Base-by-base conservation (phyloP, 805 yeast genomes). In the Cyberlindnera xishuangbannaensis region DNA sequence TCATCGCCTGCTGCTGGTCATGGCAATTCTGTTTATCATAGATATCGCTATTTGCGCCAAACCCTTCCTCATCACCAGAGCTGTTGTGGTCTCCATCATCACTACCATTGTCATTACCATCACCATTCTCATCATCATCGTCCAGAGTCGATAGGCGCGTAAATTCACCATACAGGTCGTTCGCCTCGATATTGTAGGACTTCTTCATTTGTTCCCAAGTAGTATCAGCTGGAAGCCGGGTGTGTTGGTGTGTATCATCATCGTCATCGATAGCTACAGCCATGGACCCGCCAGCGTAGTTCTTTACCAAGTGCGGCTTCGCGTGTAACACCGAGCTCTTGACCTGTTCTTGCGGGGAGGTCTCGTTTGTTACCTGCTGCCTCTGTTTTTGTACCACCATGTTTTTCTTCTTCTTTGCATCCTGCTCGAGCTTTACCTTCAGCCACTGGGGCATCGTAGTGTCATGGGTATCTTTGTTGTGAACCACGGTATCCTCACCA, bases 171-270 rank as follows among this genome's bases (percentile, higher is more conserved):
- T 37, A 30, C n/a, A 34, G 27, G 15, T 37, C 43, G 7, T 27
- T 36, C 20, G 41, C 32, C 4, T 37, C 32, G 13, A 47, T 37
- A n/a, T 36, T 15, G 24, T 47, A 48, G 12, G 24, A 28, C 27
- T 27, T 40, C 32, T 50, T 50, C 40, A 49, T 34, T 15, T 39
- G 36, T 14, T 49, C 48, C 55, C 55, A 50, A 2, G 55, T 49
- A 6, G 35, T 26, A 16, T 36, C 36, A 14, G 39, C 39, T 8
- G 27, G 17, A 4, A 15, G 14, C 18, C 30, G 28, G 18, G 22
- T 19, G 8, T 25, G 14, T 29, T 41, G 37, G 17, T 31, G 16
- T 19, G 8, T 19, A 19, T 11, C 22, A 19, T 19, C 37, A n/a
- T 15, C 31, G 11, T 15, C 25, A 15, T 10, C 12, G 6, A 28